Evolutionary conservation across 75 land plant species (phyloP), one percentile per base, ranked within the genome.

Genomic region (Larix kaempferi): DNA sequence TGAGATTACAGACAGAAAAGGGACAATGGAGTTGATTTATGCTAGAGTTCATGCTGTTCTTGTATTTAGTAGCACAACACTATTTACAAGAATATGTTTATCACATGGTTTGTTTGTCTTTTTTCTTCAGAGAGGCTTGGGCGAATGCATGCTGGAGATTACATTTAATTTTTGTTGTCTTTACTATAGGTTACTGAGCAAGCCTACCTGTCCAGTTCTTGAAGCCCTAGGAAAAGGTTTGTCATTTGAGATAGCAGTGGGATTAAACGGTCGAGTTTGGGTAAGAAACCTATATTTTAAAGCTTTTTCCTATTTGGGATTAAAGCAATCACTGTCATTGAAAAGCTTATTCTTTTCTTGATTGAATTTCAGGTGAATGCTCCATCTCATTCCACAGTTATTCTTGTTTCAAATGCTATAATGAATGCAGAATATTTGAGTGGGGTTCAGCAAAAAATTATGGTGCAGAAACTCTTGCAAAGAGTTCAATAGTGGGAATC

Each of bases 251-350:
- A 91, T 88, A 80, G 99, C 98, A 26, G 90, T 92, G 73, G 99
- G 99, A 23, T 71, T 94, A 74, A 96, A 96, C 78, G 99, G 99
- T 57, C 91, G 98, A 21, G 95, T 94, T 74, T 96, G 98, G 99
- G 99, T 96, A 88, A 67, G 57, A 17, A 62, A 55, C 37, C 54
- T 49, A 10, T 12, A 49, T 49, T 49, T 49, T 10, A 49, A 1
- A 1, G 12, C 11, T 49, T 49, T 49, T 49, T 49, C 7, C 54
- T 10, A 49, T 10, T 10, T 49, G 54, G 54, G 54, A 10, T 49
- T 49, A 49, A 37, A 69, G 39, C 19, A 19, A 35, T 67, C 21
- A 22, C 21, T 39, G 33, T 21, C 49, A 67, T 35, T 33, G 17
- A 69, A 37, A 13, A 69, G 35, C 58, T 55, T 56, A 13, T 72